Percentiles rank a stretch among this genome's conserved stretches.
Conservation (phyloP, 208 protist species). For the Wallacemonas sp. region DNA sequence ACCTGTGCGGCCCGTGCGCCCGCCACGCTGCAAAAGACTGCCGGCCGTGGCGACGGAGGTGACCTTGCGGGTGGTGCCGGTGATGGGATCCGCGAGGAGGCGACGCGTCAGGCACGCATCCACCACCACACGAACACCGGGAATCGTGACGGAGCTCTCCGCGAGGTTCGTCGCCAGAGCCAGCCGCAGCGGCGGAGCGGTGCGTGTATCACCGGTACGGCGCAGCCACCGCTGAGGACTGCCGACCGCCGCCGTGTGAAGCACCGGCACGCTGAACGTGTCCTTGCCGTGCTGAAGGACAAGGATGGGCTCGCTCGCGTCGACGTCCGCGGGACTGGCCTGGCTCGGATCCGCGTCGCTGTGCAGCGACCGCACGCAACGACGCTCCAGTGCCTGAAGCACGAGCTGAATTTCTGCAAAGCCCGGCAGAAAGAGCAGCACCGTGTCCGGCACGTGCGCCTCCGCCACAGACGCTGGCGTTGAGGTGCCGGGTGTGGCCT, state of each 20-base stretch:
- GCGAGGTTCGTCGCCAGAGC: conserved; percentile 74
- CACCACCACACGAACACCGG: conserved; percentile 62
- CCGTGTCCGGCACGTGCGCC: conserved; percentile 27
- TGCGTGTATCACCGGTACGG: conserved; percentile 22
- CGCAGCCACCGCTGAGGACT: conserved; percentile 49
- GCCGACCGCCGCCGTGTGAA: conserved; percentile 60
- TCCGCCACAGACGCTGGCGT: neutral
- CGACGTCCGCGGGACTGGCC: neutral
- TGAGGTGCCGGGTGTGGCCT: neutral
- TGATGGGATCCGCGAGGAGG: conserved; percentile 43
- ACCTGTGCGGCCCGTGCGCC: conserved; percentile 62
- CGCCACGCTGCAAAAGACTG: conserved; percentile 56
- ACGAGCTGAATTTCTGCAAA: conserved; percentile 68
- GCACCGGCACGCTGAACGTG: conserved; percentile 52
- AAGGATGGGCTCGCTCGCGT: conserved; percentile 5
- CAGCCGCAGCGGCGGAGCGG: conserved; percentile 37
- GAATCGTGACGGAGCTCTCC: conserved; percentile 80
- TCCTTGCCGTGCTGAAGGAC: conserved; percentile 51
- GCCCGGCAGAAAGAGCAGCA: conserved; percentile 76
- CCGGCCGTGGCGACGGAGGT: conserved; percentile 40
- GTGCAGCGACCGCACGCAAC: conserved; percentile 22
- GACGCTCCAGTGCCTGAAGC: conserved; percentile 43
- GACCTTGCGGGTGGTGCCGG: conserved; percentile 42
- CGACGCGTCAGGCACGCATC: conserved; percentile 61
- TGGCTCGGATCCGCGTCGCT: too few species aligned